Evolutionary conservation across 345 rosid genomes (phyloP).

Genomic region (Moringa oleifera): DNA sequence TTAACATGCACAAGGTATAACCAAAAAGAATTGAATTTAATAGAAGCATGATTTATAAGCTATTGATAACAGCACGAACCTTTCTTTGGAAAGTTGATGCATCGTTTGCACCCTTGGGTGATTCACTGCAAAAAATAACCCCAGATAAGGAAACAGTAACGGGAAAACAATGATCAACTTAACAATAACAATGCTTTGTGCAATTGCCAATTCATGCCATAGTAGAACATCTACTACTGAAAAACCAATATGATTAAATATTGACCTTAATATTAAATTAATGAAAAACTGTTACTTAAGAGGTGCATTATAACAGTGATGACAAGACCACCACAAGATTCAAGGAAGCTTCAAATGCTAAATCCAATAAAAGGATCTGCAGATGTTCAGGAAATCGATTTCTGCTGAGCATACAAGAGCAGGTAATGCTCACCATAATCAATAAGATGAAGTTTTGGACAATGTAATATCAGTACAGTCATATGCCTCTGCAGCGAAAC

Average conservation of each 20-base stretch:
- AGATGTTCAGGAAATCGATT: neutral
- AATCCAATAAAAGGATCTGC: neutral
- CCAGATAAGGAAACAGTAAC: conserved; percentile 1
- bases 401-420: too few species aligned
- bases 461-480: neutral
- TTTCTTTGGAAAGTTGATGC: conserved; percentile 98
- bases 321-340: neutral
- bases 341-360: neutral
- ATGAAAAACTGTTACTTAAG: neutral
- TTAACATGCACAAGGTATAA: neutral
- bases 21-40: neutral
- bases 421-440: neutral
- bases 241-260: conserved; percentile 7
- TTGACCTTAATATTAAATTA: too few species aligned
- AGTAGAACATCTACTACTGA: conserved; percentile 8
- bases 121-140: conserved; percentile 60
- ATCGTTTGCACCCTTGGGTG: conserved; percentile 96
- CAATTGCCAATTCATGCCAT: neutral
- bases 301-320: neutral
- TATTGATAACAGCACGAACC: conserved; percentile 39
- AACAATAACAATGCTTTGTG: conserved; percentile 12
- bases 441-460: neutral
- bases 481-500: neutral
- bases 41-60: neutral
- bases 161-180: conserved; percentile 7